Percentiles rank a stretch among this genome's conserved stretches.
phyloP scores from a whole-genome alignment of 225 moss, liverwort and hornwort species.

The Bryoerythrophyllum caledonicum region DNA sequence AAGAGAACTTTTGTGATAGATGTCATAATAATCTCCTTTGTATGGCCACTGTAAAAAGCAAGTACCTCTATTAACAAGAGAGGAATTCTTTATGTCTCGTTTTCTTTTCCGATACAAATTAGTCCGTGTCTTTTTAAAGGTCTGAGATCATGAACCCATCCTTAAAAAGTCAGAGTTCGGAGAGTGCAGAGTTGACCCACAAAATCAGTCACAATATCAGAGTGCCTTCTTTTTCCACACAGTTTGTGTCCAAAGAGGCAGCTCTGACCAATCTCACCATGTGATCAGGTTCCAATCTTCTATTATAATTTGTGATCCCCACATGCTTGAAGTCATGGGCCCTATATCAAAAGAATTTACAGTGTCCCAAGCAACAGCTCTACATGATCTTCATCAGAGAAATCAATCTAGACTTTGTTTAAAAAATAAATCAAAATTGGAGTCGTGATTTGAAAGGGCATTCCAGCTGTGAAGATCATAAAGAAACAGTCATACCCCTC shows the following conservation, averaged over 20 bases:
- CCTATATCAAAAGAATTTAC: not conserved
- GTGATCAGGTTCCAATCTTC: not conserved
- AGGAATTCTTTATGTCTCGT: not conserved
- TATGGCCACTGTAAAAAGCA: not conserved
- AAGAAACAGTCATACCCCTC: not conserved
- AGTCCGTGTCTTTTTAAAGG: not conserved
- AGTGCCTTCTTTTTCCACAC: not conserved
- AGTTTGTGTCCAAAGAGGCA: slow-evolving; percentile 12
- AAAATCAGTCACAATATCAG: slow-evolving; percentile 20
- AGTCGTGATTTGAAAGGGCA: not conserved
- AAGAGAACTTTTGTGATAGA: not conserved
- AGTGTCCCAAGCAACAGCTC: too few species aligned
- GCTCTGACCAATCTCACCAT: slow-evolving; percentile 19
- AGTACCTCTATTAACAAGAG: not conserved
- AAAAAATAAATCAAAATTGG: too few species aligned
- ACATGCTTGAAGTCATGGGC: not conserved
- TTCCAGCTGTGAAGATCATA: not conserved
- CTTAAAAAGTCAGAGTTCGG: not conserved
- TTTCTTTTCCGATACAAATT: not conserved
- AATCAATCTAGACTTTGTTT: too few species aligned
- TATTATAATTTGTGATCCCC: not conserved
- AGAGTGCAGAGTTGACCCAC: not conserved
- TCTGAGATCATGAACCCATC: not conserved
- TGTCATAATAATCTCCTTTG: not conserved
- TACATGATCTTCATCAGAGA: not conserved